A percentile compares a stretch with the other conserved stretches of the same genome.
Evolutionary conservation across 2,329 filamentous ascomycete genomes (phyloP).

Genomic region (Hypomyces rosellus): DNA sequence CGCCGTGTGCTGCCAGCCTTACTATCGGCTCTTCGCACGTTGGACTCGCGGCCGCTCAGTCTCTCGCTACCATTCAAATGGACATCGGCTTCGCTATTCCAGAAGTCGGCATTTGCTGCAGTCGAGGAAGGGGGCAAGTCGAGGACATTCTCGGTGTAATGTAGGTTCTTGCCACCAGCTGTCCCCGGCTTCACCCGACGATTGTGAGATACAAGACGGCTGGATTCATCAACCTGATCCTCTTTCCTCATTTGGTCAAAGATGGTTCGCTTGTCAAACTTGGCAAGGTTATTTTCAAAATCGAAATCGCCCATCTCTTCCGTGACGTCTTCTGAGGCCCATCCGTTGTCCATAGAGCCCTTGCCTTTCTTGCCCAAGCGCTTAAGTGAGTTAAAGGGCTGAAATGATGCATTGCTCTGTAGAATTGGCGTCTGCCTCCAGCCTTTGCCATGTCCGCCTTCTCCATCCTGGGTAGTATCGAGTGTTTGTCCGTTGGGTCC

Average conservation of each 20-base stretch:
- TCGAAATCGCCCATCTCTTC: constrained; percentile 95
- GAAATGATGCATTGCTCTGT: constrained; percentile 55
- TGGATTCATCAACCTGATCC: constrained; percentile 81
- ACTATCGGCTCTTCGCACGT: constrained; percentile 45
- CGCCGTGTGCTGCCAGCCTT: constrained; percentile 43
- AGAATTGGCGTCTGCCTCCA: constrained; percentile 56
- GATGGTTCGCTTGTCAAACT: constrained; percentile 88
- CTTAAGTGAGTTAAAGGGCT: constrained; percentile 57
- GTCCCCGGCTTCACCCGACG: constrained; percentile 62
- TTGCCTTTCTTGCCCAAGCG: constrained; percentile 44
- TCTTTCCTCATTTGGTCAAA: constrained; percentile 90
- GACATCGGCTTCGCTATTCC: constrained; percentile 72
- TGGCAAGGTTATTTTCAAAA: constrained; percentile 80
- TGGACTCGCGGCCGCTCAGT: constrained; percentile 42
- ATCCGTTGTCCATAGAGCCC: constrained; percentile 61
- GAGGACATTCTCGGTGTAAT: constrained; percentile 87
- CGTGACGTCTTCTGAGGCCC: constrained; percentile 93
- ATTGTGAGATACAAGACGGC: constrained; percentile 87
- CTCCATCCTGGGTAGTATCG: constrained; percentile 18
- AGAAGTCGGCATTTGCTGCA: constrained; percentile 47
- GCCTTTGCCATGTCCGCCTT: constrained; percentile 41
- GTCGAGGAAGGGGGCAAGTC: constrained; percentile 45
- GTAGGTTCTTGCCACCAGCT: constrained; percentile 79
- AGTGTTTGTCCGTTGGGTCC: constrained; percentile 21
- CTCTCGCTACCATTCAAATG: constrained; percentile 41